A percentile compares a stretch with the other conserved stretches of the same genome.
Evolutionary conservation across 2,329 filamentous ascomycete genomes (phyloP).

Genomic region (Cladosporium sphaerospermum): DNA sequence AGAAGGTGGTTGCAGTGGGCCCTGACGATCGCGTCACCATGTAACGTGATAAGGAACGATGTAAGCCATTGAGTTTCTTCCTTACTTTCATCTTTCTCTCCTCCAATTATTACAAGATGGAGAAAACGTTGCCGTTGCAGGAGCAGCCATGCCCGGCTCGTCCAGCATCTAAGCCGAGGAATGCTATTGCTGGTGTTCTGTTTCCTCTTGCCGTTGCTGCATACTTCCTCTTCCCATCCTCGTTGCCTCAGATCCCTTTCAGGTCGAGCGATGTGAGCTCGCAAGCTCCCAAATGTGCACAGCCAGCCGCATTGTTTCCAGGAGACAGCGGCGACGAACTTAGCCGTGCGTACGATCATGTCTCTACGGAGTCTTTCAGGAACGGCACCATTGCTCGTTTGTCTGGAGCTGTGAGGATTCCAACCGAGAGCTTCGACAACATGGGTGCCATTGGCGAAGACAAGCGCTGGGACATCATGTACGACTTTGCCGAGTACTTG

Average conservation of each 20-base stretch:
- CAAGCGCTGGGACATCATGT: slow-evolving; percentile 50
- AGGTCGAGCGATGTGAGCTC: not conserved
- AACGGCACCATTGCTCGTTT: slow-evolving; percentile 40
- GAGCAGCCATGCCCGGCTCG: slow-evolving; percentile 16
- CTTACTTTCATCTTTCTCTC: not conserved
- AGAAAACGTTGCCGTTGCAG: slow-evolving; percentile 22
- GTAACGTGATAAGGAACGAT: slow-evolving; percentile 1
- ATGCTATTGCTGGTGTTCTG: slow-evolving; percentile 14
- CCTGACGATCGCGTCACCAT: slow-evolving; percentile 4
- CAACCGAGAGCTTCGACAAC: slow-evolving; percentile 52
- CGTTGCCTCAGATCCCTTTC: not conserved
- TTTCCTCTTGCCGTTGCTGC: slow-evolving; percentile 7
- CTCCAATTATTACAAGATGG: slow-evolving; percentile 21
- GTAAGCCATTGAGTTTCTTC: not conserved
- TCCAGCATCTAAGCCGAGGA: slow-evolving; percentile 15
- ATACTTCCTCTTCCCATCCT: slow-evolving; percentile 6
- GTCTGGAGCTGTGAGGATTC: slow-evolving; percentile 50
- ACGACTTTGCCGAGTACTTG: slow-evolving; percentile 45
- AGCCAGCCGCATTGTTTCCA: slow-evolving; percentile 26
- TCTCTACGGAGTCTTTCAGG: slow-evolving; percentile 26
- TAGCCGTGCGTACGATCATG: slow-evolving; percentile 25
- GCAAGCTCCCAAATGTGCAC: slow-evolving; percentile 18
- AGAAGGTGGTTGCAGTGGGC: slow-evolving; percentile 6
- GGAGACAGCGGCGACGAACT: slow-evolving; percentile 19
- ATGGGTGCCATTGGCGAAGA: slow-evolving; percentile 50